Base-by-base conservation (phyloP, 2,329 filamentous ascomycete species). In the Alternaria postmessia region DNA sequence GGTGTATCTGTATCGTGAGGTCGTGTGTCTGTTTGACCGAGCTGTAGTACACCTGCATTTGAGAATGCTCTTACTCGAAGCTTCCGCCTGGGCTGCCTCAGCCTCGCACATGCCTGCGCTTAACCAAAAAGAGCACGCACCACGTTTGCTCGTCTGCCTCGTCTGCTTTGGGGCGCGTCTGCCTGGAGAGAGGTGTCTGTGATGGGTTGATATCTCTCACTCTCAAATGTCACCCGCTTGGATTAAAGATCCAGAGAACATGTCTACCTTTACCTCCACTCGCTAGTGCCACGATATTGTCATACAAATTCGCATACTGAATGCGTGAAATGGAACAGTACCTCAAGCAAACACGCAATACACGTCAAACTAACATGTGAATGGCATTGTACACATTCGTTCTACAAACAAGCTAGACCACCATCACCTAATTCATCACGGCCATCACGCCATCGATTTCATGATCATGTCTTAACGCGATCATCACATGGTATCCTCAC, bases 371-470 rank as follows among this genome's bases (percentile, higher is more conserved):
- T 24, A 49, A 18, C 28, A 34, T n/a, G 38, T 36, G 22, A 51
- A 32, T 8, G 12, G 20, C 30, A 34, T 42, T 47, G 26, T 34
- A 54, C 44, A 44, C 20, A 12, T 59, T 62, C 28, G 48, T 52
- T 28, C 39, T 59, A 51, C 52, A 51, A 54, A 52, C 57, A 39
- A 52, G 47, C 47, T 56, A 44, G 51, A 49, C 38, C 49, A 22
- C 42, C 22, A 44, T 47, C 36, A 43, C 51, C 41, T 48, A 43
- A 39, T 62, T 22, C 36, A 36, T 43, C 32, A 24, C 42, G 24
- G 26, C 48, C 32, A 49, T 56, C 22, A 62, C 60, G 47, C 51
- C 56, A 54, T 62, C 26, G n/a, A 49, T 18, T n/a, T 38, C 39
- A n/a, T 26, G 14, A 38, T 28, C 28, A 20, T 47, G 49, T 46